Conservation (phyloP, 768 basidiomycete genomes). For the Suillus tomentosus region DNA sequence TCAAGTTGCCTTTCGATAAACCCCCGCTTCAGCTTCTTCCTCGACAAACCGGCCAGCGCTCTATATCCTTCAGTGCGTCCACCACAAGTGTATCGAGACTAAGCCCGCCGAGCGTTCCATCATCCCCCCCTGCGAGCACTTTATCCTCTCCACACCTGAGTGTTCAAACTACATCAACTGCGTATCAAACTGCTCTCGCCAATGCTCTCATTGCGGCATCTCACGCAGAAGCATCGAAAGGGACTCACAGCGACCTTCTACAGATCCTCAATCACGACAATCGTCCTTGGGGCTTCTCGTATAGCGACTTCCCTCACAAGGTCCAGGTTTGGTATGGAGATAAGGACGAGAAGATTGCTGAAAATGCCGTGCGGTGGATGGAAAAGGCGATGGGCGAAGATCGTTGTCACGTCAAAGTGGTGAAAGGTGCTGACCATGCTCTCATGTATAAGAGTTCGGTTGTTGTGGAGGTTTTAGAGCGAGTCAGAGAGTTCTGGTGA, state of each 20-base stretch:
- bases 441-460: conserved; percentile 91
- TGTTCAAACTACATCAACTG: conserved; percentile 26
- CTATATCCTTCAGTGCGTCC: conserved; percentile 60
- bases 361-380: conserved; percentile 92
- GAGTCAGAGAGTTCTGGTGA: conserved; percentile 59
- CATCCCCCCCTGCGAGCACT: conserved; percentile 53
- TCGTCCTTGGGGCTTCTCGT: conserved; percentile 89
- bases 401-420: conserved; percentile 75
- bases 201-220: conserved; percentile 92
- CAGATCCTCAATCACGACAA: conserved; percentile 91
- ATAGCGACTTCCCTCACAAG: conserved; percentile 71
- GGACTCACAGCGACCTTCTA: conserved; percentile 87
- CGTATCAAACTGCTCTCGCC: conserved; percentile 70
- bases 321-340: conserved; percentile 94
- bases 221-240: conserved; percentile 91
- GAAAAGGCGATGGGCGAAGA: conserved; percentile 79
- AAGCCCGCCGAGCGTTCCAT: conserved; percentile 52
- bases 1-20: conserved; percentile 33
- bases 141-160: conserved; percentile 31
- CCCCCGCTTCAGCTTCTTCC: conserved; percentile 36
- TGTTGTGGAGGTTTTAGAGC: conserved; percentile 83
- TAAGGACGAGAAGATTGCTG: conserved; percentile 89
- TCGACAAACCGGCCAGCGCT: conserved; percentile 62
- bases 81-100: conserved; percentile 31
- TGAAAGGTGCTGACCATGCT: conserved; percentile 88